Evolutionary conservation across 306 rosid genomes (phyloP).

Genomic region (Cucumis melo): DNA sequence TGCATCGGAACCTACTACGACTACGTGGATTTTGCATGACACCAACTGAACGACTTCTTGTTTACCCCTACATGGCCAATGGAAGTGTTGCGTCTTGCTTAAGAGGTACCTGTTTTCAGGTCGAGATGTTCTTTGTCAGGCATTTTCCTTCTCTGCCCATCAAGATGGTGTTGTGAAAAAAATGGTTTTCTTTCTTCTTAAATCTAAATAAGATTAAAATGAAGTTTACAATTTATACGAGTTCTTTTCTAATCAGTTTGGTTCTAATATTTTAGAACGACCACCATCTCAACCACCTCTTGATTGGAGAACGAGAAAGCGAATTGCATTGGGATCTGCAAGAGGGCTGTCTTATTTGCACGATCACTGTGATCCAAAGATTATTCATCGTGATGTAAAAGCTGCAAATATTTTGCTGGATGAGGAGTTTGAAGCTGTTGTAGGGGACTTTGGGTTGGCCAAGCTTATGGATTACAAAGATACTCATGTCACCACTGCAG

Average conservation of each 20-base stretch:
- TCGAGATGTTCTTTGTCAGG: neutral
- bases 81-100: conserved; percentile 98
- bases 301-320: conserved; percentile 91
- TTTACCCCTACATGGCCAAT: conserved; percentile 97
- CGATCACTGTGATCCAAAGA: conserved; percentile 96
- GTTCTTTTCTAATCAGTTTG: neutral
- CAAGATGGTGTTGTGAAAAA: neutral
- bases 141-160: neutral
- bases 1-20: conserved; percentile 92
- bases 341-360: conserved; percentile 96
- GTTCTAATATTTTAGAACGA: conserved; percentile 41
- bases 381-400: conserved; percentile 93
- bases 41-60: conserved; percentile 92
- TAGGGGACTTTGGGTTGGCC: conserved; percentile 97
- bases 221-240: neutral
- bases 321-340: conserved; percentile 94
- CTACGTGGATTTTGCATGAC: conserved; percentile 98
- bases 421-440: conserved; percentile 98
- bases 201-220: neutral
- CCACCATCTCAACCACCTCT: conserved; percentile 76
- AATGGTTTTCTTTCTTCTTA: neutral
- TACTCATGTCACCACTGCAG: conserved; percentile 93
- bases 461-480: conserved; percentile 97
- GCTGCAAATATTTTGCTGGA: conserved; percentile 95
- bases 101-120: conserved; percentile 44